Conservation (phyloP, 192 early-diverging fungal species). For the Pilobolus umbonatus region DNA sequence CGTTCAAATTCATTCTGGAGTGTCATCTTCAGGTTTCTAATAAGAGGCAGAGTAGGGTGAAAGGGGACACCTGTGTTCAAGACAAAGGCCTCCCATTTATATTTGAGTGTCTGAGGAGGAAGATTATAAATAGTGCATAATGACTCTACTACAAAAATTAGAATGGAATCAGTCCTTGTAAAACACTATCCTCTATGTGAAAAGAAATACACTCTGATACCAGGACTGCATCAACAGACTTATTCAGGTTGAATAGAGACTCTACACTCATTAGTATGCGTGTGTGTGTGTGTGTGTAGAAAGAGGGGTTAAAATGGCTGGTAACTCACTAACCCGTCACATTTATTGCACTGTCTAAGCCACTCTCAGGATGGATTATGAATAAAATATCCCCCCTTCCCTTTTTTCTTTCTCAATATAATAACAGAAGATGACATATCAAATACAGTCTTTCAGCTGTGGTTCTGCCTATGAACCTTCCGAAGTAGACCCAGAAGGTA, state of each 20-base stretch:
- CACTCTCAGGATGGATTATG: no score
- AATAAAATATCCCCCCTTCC: neutral
- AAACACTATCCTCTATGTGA: no score
- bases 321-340: neutral
- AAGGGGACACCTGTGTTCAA: slow-evolving; percentile 8
- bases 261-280: no score
- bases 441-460: neutral
- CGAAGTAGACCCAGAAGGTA: slow-evolving; percentile 30
- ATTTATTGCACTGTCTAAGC: neutral
- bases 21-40: slow-evolving; percentile 15
- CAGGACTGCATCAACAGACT: no score
- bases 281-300: no score
- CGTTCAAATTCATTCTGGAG: slow-evolving; percentile 27
- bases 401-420: neutral
- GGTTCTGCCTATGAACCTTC: slow-evolving; percentile 21
- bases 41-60: slow-evolving; percentile 17
- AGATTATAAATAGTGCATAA: slow-evolving; percentile 27
- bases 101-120: slow-evolving; percentile 16
- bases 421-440: neutral
- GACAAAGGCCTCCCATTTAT: slow-evolving; percentile 35
- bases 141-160: neutral
- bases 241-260: no score
- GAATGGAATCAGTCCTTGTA: neutral
- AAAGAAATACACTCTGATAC: no score
- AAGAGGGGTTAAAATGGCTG: neutral